These are phyloP conservation scores for Phytophthora capsici DNA, from an alignment of 352 stramenopile genomes.

Conservation along the genomic window DNA sequence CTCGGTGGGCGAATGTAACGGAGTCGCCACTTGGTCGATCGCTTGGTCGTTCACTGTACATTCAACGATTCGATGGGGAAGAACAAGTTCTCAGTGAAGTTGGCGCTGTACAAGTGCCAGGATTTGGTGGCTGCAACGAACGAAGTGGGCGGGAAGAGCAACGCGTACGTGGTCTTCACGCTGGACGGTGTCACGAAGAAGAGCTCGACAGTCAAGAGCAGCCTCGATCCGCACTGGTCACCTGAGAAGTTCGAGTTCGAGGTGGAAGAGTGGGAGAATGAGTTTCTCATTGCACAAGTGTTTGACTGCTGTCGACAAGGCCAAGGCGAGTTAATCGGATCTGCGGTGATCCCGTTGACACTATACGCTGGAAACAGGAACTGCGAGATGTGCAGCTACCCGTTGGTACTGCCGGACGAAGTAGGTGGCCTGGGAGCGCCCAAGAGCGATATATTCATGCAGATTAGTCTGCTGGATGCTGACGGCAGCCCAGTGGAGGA, in stretches of 20 bases:
- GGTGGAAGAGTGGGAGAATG: conserved; percentile 64
- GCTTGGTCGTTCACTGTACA: conserved; percentile 10
- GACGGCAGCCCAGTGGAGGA: conserved; percentile 63
- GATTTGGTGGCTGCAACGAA: conserved; percentile 56
- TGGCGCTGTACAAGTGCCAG: conserved; percentile 68
- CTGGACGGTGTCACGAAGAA: conserved; percentile 55
- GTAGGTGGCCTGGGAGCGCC: conserved; percentile 54
- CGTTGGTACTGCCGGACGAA: conserved; percentile 72
- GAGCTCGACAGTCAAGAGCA: conserved; percentile 69
- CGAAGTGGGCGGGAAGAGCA: conserved; percentile 71
- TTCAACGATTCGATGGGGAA: conserved; percentile 15
- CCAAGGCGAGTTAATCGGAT: conserved; percentile 73
- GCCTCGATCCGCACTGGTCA: conserved; percentile 71
- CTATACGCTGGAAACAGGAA: conserved; percentile 70
- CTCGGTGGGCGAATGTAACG: conserved; percentile 24
- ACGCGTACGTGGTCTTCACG: conserved; percentile 73
- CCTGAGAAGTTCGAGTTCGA: conserved; percentile 81
- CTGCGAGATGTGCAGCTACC: conserved; percentile 73
- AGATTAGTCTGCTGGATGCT: conserved; percentile 62
- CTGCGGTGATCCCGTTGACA: conserved; percentile 68
- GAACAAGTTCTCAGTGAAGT: conserved; percentile 52
- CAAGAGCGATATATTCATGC: conserved; percentile 69
- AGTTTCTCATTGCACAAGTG: conserved; percentile 73
- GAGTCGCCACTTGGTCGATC: conserved; percentile 14
- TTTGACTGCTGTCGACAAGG: conserved; percentile 64